These are phyloP conservation scores for Debaryomyces maramus DNA, from an alignment of 805 yeast species.

Conservation along the genomic window DNA sequence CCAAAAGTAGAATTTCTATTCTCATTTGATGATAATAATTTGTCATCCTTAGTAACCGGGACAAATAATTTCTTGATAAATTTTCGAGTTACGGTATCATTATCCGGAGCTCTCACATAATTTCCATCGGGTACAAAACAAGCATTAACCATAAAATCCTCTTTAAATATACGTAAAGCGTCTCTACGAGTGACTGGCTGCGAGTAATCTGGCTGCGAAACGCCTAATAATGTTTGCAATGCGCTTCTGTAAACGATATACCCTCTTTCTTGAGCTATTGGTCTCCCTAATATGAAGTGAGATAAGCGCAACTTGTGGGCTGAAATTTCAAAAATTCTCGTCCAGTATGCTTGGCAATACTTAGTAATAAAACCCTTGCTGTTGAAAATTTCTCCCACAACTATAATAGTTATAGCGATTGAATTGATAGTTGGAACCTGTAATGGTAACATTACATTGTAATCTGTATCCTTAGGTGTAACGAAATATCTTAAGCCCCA, in stretches of 20 bases:
- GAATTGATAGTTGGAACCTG: constrained; percentile 12
- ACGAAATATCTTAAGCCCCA: constrained; percentile 41
- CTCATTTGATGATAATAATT: constrained; percentile 36
- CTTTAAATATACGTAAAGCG: constrained; percentile 45
- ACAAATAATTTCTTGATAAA: constrained; percentile 69
- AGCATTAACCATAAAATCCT: constrained; percentile 44
- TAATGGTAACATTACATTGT: constrained; percentile 29
- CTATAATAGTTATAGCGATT: constrained; percentile 5
- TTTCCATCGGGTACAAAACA: constrained; percentile 79
- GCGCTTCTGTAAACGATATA: constrained; percentile 54
- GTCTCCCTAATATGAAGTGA: constrained; percentile 71
- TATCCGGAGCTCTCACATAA: constrained; percentile 82
- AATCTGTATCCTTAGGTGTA: constrained; percentile 9
- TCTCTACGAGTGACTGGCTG: constrained; percentile 53
- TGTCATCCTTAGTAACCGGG: constrained; percentile 79
- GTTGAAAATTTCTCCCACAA: constrained; percentile 4
- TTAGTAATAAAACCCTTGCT: constrained; percentile 17
- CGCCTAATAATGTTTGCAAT: constrained; percentile 43
- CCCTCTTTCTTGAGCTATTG: constrained; percentile 70
- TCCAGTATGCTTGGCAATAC: constrained; percentile 60
- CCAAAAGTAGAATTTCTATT: constrained; percentile 5
- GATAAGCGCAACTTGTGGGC: constrained; percentile 67
- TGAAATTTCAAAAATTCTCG: constrained; percentile 51
- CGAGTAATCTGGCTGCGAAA: constrained; percentile 52
- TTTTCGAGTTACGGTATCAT: constrained; percentile 70